These are phyloP conservation scores for Chiua sp. DNA, from an alignment of 1,284 basidiomycete species.

Conservation along the genomic window DNA sequence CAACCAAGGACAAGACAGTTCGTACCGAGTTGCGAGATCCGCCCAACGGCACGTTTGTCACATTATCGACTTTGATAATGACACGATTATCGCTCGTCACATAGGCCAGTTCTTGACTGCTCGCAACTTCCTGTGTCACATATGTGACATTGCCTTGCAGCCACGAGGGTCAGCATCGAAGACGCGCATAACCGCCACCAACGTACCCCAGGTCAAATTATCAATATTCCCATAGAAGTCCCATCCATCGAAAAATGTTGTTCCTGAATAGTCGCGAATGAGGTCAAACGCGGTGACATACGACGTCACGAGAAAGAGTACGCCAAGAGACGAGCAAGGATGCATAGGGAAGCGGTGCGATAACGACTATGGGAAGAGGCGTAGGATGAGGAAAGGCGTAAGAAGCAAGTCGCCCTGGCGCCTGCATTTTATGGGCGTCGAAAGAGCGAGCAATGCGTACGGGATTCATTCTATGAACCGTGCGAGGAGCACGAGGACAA, in stretches of 20 bases:
- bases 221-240: conserved; percentile 59
- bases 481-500: not conserved
- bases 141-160: conserved; percentile 55
- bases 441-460: too few relatives aligned
- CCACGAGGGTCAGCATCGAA: too few relatives aligned
- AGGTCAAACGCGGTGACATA: conserved; percentile 33
- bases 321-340: not conserved
- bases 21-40: conserved; percentile 61
- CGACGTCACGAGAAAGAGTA: conserved; percentile 8
- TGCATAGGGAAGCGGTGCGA: conserved; percentile 16
- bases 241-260: conserved; percentile 57
- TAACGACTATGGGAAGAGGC: not conserved
- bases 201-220: conserved; percentile 51
- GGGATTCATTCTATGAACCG: not conserved
- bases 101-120: conserved; percentile 55
- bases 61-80: conserved; percentile 67
- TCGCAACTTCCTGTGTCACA: conserved; percentile 52
- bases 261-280: conserved; percentile 47
- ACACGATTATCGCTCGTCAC: conserved; percentile 56
- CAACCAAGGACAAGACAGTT: not conserved
- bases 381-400: not conserved
- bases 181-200: too few relatives aligned
- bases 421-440: conserved; percentile 16
- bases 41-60: conserved; percentile 53
- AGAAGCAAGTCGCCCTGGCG: not conserved